phyloP scores from a whole-genome alignment of 345 rosid genomes.

The Ailanthus altissimus region DNA sequence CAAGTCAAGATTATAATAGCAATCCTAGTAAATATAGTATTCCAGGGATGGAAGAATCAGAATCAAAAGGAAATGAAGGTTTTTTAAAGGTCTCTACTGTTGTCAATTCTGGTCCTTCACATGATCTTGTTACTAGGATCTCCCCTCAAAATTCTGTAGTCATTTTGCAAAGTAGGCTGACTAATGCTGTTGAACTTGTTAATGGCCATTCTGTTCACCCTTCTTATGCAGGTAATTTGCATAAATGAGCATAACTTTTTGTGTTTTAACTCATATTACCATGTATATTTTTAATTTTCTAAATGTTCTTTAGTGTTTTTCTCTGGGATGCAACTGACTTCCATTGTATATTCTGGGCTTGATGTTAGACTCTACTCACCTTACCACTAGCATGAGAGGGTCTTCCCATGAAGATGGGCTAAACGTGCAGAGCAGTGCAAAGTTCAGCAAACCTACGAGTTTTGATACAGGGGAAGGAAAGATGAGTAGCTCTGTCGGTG shows the following conservation, averaged over 20 bases:
- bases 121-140: conserved; percentile 24
- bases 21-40: conserved; percentile 33
- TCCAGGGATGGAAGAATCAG: conserved; percentile 30
- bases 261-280: background rate
- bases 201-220: conserved; percentile 36
- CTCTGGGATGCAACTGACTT: conserved; percentile 24
- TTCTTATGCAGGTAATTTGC: conserved; percentile 39
- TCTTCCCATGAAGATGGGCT: conserved; percentile 43
- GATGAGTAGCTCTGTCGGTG: conserved; percentile 42
- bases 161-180: conserved; percentile 33
- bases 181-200: conserved; percentile 30
- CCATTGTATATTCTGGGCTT: conserved; percentile 20
- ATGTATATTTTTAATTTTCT: conserved; percentile 11
- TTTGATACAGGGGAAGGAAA: conserved; percentile 42
- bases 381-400: conserved; percentile 35
- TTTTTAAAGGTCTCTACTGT: conserved; percentile 30
- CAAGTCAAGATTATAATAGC: conserved; percentile 33
- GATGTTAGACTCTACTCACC: conserved; percentile 45
- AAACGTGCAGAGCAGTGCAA: conserved; percentile 32
- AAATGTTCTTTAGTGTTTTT: background rate
- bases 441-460: conserved; percentile 26
- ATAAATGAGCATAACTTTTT: conserved; percentile 20
- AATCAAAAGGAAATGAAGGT: conserved; percentile 39
- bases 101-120: conserved; percentile 21
- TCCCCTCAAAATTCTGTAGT: conserved; percentile 36